phyloP scores from a whole-genome alignment of 2,329 filamentous ascomycete genomes.

The Fusarium ramigenum region DNA sequence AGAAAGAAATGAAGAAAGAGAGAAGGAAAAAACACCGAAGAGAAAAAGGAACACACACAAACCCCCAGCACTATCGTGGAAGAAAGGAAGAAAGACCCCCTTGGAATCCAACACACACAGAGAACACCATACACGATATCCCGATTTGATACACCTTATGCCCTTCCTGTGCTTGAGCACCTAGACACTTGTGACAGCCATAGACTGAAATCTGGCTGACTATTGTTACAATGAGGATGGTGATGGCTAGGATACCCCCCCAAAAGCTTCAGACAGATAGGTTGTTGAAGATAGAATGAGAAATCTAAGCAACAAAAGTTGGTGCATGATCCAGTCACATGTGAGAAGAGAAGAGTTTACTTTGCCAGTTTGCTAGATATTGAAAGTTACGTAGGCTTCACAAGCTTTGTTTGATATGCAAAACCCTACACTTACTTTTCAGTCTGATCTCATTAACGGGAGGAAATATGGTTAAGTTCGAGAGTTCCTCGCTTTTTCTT shows the following conservation, averaged over 20 bases:
- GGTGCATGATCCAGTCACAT: background rate
- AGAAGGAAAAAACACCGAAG: background rate
- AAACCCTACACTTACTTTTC: background rate
- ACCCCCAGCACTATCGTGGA: background rate
- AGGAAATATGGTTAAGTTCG: background rate
- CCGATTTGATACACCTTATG: background rate
- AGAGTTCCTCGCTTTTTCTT: background rate
- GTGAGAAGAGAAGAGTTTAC: background rate
- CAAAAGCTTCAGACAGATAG: background rate
- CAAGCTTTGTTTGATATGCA: background rate
- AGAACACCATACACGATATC: background rate
- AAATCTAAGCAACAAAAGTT: background rate
- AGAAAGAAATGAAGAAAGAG: background rate
- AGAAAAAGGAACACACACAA: background rate
- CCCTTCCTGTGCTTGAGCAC: background rate
- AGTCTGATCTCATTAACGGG: background rate
- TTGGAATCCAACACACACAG: background rate
- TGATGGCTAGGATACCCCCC: background rate
- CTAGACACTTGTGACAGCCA: background rate
- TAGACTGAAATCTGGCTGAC: background rate
- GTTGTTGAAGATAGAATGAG: background rate
- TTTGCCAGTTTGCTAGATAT: background rate
- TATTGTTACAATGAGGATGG: background rate
- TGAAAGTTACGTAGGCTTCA: too few species aligned
- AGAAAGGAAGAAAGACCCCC: background rate